A percentile compares a stretch with the other conserved stretches of the same genome.
These are phyloP conservation scores for Didymella lethalis DNA, from an alignment of 2,329 filamentous ascomycete species.

Conservation along the genomic window DNA sequence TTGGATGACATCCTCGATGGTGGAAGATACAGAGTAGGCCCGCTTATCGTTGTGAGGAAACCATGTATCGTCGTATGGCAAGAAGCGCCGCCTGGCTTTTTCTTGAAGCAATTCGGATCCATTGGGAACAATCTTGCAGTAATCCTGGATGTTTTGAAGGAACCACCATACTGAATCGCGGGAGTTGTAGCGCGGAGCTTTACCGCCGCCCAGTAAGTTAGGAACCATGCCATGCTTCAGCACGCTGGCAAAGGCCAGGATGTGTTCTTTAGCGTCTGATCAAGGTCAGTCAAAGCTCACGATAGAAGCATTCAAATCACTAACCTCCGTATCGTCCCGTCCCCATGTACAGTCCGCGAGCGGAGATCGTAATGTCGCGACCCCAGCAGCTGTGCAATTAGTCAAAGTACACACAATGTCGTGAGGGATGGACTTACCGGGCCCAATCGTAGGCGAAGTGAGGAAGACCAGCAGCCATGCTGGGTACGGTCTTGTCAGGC, in stretches of 20 bases:
- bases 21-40: conserved; percentile 85
- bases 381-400: conserved; percentile 74
- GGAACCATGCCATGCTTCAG: conserved; percentile 99
- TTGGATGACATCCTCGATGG: conserved; percentile 88
- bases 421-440: conserved; percentile 51
- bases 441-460: conserved; percentile 96
- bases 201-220: conserved; percentile 87
- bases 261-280: conserved; percentile 88
- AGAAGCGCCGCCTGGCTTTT: conserved; percentile 81
- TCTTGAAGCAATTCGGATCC: conserved; percentile 77
- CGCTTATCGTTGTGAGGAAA: conserved; percentile 81
- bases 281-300: not conserved
- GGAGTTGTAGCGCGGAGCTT: conserved; percentile 90
- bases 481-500: conserved; percentile 83
- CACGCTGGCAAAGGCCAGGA: conserved; percentile 92
- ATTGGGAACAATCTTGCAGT: conserved; percentile 79
- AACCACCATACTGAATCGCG: conserved; percentile 98
- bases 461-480: conserved; percentile 88
- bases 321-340: conserved; percentile 76
- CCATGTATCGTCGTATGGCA: conserved; percentile 96
- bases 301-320: not conserved
- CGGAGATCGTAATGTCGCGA: conserved; percentile 94
- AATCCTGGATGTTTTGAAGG: conserved; percentile 94
- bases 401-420: not conserved
- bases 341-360: conserved; percentile 88